Base-by-base conservation (phyloP, 352 stramenopile species). In the Globisporangium rhizosaccharum region DNA sequence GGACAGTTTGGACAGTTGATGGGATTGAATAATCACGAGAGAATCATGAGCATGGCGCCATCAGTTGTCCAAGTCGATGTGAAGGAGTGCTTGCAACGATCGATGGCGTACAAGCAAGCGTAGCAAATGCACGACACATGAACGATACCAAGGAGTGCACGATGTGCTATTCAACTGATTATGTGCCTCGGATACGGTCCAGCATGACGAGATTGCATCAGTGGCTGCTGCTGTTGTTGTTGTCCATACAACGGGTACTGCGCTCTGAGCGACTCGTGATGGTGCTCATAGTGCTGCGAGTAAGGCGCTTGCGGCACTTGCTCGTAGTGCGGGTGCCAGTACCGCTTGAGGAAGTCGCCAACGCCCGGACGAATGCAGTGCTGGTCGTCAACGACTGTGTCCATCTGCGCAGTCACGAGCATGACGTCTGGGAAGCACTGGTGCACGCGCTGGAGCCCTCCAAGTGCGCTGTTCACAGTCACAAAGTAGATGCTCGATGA, bases 401-500 rank as follows among this genome's bases (percentile, higher is more conserved):
- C 74, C 30, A 87, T 71, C 52, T 73, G 67, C 3, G 66, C 76
- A 0, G 76, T 76, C 56, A 87, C 42, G 11, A 87, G 53, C 2
- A 59, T 63, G 2, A 82, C 70, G 15, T 73, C 74, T 72, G 75
- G 76, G 49, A 82, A 85, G 48, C 72, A 54, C 7, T 68, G 52
- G 39, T 73, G 67, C 36, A 88, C 66, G 39, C 57, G 65, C 23
- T 79, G 65, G 20, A 87, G 58, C 2, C 74, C 76, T 8, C 70
- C 64, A 9, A 74, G 59, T 1, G 75, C 72, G 53, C 65, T 79
- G 42, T 80, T 74, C 23, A 87, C 51, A 2, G 73, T 73, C 51
- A 80, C 69, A 50, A 84, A 78, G 69, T 85, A 86, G 68, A 89
- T 85, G 63, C 36, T 68, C 8, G 59, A 62, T 9, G 67, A 58